Conservation (phyloP, 2,329 filamentous ascomycete species). For the Lachnellula cervina region DNA sequence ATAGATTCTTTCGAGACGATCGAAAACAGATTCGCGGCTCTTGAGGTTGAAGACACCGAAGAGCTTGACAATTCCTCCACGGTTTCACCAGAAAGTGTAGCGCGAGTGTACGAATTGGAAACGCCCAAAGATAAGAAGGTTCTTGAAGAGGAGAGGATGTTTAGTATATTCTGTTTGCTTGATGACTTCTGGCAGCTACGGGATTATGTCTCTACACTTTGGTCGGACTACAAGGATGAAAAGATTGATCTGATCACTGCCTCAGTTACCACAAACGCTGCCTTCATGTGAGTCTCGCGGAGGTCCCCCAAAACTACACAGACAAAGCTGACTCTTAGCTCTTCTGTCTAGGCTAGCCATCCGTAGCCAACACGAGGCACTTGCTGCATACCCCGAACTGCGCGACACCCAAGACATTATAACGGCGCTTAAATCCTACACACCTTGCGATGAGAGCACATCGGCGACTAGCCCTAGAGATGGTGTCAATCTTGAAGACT, state of each 20-base stretch:
- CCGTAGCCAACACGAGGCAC: not conserved
- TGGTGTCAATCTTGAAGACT: no score
- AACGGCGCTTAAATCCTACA: not conserved
- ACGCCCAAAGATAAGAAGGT: not conserved
- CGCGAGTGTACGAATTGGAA: not conserved
- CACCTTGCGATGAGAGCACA: no score
- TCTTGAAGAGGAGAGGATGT: constrained; percentile 6
- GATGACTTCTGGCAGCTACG: constrained; percentile 6
- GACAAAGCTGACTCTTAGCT: not conserved
- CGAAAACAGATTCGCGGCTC: constrained; percentile 9
- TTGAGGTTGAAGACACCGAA: constrained; percentile 13
- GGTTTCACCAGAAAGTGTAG: not conserved
- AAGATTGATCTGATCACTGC: constrained; percentile 10
- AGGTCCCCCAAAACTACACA: not conserved
- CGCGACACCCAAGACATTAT: not conserved
- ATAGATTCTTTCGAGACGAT: not conserved
- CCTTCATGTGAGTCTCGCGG: not conserved
- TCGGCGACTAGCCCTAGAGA: no score
- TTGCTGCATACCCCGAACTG: not conserved
- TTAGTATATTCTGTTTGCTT: constrained; percentile 10
- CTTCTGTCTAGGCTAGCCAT: not conserved
- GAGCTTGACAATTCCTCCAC: not conserved
- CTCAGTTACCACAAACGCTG: constrained; percentile 8
- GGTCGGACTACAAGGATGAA: not conserved
- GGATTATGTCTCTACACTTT: constrained; percentile 1